Percentiles rank a stretch among this genome's conserved stretches.
phyloP scores from a whole-genome alignment of 257 asterid species.

The Solanum ahanhuiri region DNA sequence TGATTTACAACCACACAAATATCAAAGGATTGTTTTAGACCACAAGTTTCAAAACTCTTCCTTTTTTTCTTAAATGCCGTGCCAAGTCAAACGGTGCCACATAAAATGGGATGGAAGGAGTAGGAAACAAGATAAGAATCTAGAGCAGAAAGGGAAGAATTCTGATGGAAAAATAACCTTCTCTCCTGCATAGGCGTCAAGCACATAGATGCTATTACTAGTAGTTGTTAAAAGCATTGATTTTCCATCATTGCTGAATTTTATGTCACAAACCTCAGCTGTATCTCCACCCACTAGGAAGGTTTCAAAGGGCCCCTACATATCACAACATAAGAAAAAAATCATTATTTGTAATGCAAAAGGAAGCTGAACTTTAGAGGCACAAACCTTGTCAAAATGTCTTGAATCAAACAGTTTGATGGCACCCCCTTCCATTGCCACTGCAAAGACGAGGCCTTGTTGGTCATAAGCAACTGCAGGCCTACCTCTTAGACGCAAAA shows the following conservation, averaged over 20 bases:
- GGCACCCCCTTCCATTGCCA: conserved; percentile 98
- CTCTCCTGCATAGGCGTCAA: conserved; percentile 90
- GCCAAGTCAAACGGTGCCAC: neutral
- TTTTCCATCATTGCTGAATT: conserved; percentile 95
- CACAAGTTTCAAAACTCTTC: neutral
- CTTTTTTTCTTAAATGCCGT: neutral
- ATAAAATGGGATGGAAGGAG: neutral
- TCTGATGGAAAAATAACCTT: conserved; percentile 44
- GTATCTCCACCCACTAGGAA: conserved; percentile 95
- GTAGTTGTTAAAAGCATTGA: conserved; percentile 90
- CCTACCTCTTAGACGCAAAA: conserved; percentile 79
- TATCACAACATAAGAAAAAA: neutral
- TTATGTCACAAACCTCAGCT: conserved; percentile 95
- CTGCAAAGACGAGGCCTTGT: conserved; percentile 96
- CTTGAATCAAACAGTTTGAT: conserved; percentile 86
- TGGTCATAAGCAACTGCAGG: conserved; percentile 97
- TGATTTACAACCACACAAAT: neutral
- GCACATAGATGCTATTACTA: conserved; percentile 71
- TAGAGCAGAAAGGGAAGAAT: neutral
- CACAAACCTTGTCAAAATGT: conserved; percentile 77
- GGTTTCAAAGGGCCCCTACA: conserved; percentile 93
- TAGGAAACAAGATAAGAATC: neutral
- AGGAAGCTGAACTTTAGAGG: conserved; percentile 1
- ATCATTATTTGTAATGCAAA: neutral
- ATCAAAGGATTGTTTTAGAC: neutral